phyloP scores from a whole-genome alignment of 2,329 filamentous ascomycete species.

The Cladosporium sp. region DNA sequence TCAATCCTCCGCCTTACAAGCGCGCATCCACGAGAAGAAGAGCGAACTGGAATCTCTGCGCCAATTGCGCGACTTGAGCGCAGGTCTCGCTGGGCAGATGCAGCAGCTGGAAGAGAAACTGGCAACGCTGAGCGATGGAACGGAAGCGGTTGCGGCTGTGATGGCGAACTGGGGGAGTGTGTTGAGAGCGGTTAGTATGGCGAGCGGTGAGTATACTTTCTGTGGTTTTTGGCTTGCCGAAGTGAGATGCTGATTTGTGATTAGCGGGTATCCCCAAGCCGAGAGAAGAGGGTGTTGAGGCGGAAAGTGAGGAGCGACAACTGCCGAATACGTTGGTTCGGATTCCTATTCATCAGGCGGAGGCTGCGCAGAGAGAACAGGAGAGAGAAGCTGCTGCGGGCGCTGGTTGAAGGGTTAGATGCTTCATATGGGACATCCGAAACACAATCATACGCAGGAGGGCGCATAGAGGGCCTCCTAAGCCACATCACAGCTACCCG shows the following conservation, averaged over 20 bases:
- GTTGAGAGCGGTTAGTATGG: conserved; percentile 81
- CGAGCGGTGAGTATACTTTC: conserved; percentile 63
- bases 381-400: conserved; percentile 25
- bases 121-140: conserved; percentile 75
- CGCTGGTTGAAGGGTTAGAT: conserved; percentile 4
- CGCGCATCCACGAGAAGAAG: conserved; percentile 83
- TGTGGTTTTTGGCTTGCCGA: neutral
- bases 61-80: conserved; percentile 76
- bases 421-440: too few relatives aligned
- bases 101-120: conserved; percentile 78
- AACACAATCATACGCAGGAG: too few relatives aligned
- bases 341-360: conserved; percentile 74
- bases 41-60: conserved; percentile 77
- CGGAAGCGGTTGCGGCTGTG: conserved; percentile 83
- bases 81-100: conserved; percentile 78
- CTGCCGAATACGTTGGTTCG: conserved; percentile 81
- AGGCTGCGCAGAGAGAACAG: conserved; percentile 34
- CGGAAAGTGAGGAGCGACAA: conserved; percentile 43
- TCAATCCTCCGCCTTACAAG: conserved; percentile 70
- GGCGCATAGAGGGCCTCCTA: too few relatives aligned
- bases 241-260: conserved; percentile 22
- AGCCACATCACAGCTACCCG: too few relatives aligned
- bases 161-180: conserved; percentile 88
- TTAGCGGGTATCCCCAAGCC: conserved; percentile 71
- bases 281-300: conserved; percentile 47